These are phyloP conservation scores for Neolentinus lepideus DNA, from an alignment of 1,284 basidiomycete species.

Conservation along the genomic window DNA sequence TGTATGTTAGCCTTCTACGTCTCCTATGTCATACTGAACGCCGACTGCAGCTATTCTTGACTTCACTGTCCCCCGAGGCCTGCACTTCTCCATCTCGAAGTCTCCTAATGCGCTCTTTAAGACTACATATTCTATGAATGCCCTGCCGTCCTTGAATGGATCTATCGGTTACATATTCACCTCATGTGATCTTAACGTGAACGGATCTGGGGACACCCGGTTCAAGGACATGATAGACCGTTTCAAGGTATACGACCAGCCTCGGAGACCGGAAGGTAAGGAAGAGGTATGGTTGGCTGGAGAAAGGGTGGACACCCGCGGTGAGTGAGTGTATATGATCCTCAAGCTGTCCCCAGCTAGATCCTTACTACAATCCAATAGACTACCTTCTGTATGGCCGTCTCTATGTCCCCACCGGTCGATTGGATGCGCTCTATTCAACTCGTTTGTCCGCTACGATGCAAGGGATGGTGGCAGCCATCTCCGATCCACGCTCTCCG, in stretches of 20 bases:
- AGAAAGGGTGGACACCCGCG: conserved; percentile 67
- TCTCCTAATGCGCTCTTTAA: conserved; percentile 86
- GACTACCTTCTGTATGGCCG: conserved; percentile 93
- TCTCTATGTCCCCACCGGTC: conserved; percentile 82
- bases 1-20: conserved; percentile 39
- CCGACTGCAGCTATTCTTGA: conserved; percentile 68
- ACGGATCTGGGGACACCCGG: conserved; percentile 64
- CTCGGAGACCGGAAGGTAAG: conserved; percentile 65
- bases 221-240: conserved; percentile 87
- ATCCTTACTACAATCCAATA: conserved; percentile 21
- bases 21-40: conserved; percentile 16
- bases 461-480: conserved; percentile 64
- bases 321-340: conserved; percentile 34
- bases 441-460: conserved; percentile 71
- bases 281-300: conserved; percentile 79
- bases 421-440: conserved; percentile 87
- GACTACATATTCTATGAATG: conserved; percentile 88
- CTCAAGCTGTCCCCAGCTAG: conserved; percentile 5
- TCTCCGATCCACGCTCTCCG: conserved; percentile 62
- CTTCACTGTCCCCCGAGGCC: conserved; percentile 73
- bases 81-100: conserved; percentile 82
- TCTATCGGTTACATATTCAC: conserved; percentile 92
- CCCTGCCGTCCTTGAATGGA: conserved; percentile 87
- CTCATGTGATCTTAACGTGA: conserved; percentile 72
- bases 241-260: conserved; percentile 76